Evolutionary conservation across 768 basidiomycete genomes (phyloP).

Genomic region (Pisolithus microcarpus): DNA sequence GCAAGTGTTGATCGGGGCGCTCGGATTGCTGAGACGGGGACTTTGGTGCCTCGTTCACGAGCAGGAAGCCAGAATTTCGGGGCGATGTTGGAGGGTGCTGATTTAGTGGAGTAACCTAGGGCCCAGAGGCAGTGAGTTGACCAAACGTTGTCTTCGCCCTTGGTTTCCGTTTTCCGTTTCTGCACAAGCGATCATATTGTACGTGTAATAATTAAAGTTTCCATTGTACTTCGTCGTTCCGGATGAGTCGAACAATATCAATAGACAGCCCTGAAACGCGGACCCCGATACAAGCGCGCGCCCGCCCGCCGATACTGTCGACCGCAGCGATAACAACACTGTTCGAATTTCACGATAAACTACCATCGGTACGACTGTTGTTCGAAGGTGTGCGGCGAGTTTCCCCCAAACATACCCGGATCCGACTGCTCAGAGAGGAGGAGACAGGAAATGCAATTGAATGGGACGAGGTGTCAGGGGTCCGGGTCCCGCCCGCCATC

Average conservation of each 20-base stretch:
- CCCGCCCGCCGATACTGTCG: too few species aligned
- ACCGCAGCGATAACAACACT: too few species aligned
- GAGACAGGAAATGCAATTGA: too few species aligned
- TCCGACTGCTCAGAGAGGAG: too few species aligned
- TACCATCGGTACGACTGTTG: too few species aligned
- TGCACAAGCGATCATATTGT: constrained; percentile 1
- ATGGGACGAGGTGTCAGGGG: constrained; percentile 5
- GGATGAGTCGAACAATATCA: constrained; percentile 9
- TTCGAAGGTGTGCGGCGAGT: too few species aligned
- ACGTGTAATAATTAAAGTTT: constrained; percentile 1
- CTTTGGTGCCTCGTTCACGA: constrained; percentile 42
- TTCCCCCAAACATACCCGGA: too few species aligned
- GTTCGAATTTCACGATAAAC: too few species aligned
- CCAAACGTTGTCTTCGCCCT: not conserved
- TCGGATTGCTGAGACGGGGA: constrained; percentile 64
- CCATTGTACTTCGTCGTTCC: constrained; percentile 3
- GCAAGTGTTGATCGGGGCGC: constrained; percentile 57
- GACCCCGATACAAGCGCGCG: constrained; percentile 4
- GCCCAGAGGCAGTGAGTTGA: not conserved
- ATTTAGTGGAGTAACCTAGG: constrained; percentile 5
- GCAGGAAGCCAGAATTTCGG: constrained; percentile 39
- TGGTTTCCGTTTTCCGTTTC: not conserved
- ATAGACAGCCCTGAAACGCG: not conserved
- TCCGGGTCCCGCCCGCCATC: constrained; percentile 2
- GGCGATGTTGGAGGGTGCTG: constrained; percentile 28